A percentile compares a stretch with the other conserved stretches of the same genome.
These are phyloP conservation scores for Cercospora zeina DNA, from an alignment of 2,329 filamentous ascomycete genomes.

Conservation along the genomic window DNA sequence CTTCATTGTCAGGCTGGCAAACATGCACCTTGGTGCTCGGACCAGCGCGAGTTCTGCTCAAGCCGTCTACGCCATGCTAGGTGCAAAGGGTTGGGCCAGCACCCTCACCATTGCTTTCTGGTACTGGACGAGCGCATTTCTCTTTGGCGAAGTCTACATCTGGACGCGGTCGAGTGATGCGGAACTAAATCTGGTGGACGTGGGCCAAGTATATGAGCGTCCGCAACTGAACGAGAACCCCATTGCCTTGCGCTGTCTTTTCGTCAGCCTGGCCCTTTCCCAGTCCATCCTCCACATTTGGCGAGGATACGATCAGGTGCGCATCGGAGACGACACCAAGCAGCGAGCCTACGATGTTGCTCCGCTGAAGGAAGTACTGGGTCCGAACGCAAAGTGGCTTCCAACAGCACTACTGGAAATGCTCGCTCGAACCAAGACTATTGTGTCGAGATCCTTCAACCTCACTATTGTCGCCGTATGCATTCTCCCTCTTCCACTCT, in stretches of 20 bases:
- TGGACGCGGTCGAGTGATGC: slow-evolving; percentile 61
- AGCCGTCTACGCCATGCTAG: slow-evolving; percentile 59
- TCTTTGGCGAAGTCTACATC: slow-evolving; percentile 80
- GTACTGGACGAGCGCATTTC: slow-evolving; percentile 74
- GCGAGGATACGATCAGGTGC: slow-evolving; percentile 70
- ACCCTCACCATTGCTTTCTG: slow-evolving; percentile 61
- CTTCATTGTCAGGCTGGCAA: slow-evolving; percentile 75
- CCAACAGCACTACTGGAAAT: slow-evolving; percentile 13
- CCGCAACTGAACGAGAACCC: slow-evolving; percentile 81
- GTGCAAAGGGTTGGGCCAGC: slow-evolving; percentile 16
- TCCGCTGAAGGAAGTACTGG: slow-evolving; percentile 32
- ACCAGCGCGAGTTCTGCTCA: slow-evolving; percentile 69
- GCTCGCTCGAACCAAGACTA: slow-evolving; percentile 20
- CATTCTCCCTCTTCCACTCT: slow-evolving; percentile 50
- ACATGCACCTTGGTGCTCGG: slow-evolving; percentile 49
- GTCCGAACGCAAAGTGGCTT: slow-evolving; percentile 11
- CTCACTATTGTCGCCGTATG: slow-evolving; percentile 24
- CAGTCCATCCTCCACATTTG: slow-evolving; percentile 71
- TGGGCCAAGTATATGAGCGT: slow-evolving; percentile 65
- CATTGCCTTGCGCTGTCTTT: slow-evolving; percentile 73
- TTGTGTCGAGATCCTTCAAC: slow-evolving; percentile 27
- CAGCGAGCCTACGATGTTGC: slow-evolving; percentile 14
- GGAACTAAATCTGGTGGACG: slow-evolving; percentile 71
- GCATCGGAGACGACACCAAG: slow-evolving; percentile 43
- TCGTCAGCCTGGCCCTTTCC: slow-evolving; percentile 66